Base-by-base conservation (phyloP, 1,139 yeast species). In the Blastobotrys elegans region DNA sequence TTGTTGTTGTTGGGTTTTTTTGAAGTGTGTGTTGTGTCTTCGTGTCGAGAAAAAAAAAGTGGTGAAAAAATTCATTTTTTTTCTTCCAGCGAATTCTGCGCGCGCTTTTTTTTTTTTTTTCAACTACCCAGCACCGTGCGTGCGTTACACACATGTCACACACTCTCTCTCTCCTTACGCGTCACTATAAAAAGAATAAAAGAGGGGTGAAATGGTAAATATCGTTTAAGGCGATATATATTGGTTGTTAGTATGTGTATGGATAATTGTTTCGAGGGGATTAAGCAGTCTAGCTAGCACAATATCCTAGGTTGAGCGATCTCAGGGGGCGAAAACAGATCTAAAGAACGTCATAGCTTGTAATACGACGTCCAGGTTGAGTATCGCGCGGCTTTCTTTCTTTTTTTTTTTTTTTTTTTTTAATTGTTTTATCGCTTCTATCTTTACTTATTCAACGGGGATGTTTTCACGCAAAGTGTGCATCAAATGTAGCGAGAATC, bases 311-410 rank as follows among this genome's bases (percentile, higher is more conserved):
- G n/a, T n/a, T n/a, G n/a, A n/a, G n/a, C n/a, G 31, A 18, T 67
- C 92, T 92, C 56, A 87, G 94, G 56, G 82, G 96, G 61, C 97
- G 98, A 33, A 90, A 88, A 66, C 98, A 79, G 98, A 70, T 90
- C 97, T 43, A 96, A 97, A 40, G 92, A 86, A 70, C 80, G 98
- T 73, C 31, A 43, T 31, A 24, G 45, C 32, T 31, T 47, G 44
- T 43, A 37, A 46, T 35, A 11, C 11, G 11, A 11, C 31, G 11
- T n/a, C 11, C n/a, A 27, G 31, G n/a, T 27, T 27, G 11, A 27
- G 31, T 11, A 27, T 11, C 31, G n/a, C n/a, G n/a, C n/a, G 11
- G 11, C n/a, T 30, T 5, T 30, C 16, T 3, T 30, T 14, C 4
- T 30, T 30, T 30, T 4, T 30, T 4, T 3, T 17, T 14, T 4